A percentile compares a stretch with the other conserved stretches of the same genome.
Conservation (phyloP, 306 rosid species). For the Acacia melanoxylon region DNA sequence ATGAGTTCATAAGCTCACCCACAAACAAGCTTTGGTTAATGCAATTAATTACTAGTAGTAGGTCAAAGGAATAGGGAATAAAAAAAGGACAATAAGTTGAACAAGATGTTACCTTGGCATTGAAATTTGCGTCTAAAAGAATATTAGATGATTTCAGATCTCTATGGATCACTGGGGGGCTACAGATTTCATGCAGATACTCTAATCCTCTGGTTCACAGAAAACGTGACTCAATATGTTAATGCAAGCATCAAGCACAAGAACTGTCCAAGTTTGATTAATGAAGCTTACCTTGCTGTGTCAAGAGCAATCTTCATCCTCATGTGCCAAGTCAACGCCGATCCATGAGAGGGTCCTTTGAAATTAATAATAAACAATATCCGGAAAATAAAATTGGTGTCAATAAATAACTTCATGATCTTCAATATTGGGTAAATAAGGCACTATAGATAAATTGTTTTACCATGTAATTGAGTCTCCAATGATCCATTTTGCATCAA, state of each 20-base stretch:
- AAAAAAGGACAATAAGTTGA: slow-evolving; percentile 1
- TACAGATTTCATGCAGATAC: slow-evolving; percentile 91
- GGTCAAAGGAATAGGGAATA: neutral
- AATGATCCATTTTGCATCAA: slow-evolving; percentile 93
- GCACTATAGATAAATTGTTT: slow-evolving; percentile 19
- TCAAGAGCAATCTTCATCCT: slow-evolving; percentile 96
- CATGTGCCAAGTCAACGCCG: slow-evolving; percentile 84
- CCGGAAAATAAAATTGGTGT: slow-evolving; percentile 14
- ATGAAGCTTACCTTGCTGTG: slow-evolving; percentile 72
- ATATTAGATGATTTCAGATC: slow-evolving; percentile 99
- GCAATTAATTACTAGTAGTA: slow-evolving; percentile 14
- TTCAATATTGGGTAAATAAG: neutral
- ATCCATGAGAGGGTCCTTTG: slow-evolving; percentile 88
- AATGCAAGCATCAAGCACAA: slow-evolving; percentile 12
- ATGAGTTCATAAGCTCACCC: slow-evolving; percentile 12
- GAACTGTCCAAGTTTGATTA: slow-evolving; percentile 18
- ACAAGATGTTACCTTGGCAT: slow-evolving; percentile 73
- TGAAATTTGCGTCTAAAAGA: slow-evolving; percentile 93
- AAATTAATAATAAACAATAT: slow-evolving; percentile 16
- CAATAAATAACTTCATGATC: neutral
- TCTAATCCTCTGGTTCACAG: slow-evolving; percentile 84
- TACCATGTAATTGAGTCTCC: slow-evolving; percentile 94
- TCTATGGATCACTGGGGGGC: slow-evolving; percentile 91
- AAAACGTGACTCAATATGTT: slow-evolving; percentile 31
- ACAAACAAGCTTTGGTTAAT: slow-evolving; percentile 21